Evolutionary conservation across 306 rosid species (phyloP), one percentile per base, ranked within the genome.

Genomic region (Cajanus cajan): DNA sequence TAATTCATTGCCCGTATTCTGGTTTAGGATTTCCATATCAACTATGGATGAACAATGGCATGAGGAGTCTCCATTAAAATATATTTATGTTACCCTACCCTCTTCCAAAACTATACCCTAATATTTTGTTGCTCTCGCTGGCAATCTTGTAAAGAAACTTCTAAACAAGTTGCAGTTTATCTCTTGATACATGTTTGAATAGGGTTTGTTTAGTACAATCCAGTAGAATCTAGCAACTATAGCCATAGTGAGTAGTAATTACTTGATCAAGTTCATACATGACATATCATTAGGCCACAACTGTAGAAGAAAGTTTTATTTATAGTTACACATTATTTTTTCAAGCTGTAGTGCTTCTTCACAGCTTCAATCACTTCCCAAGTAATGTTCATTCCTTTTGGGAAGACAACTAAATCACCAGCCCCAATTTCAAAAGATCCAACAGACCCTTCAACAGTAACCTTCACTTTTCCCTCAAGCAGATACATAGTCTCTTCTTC

Each of bases 351-450:
- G 74, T 88, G 88, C 79, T 88, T 86, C 81, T 83, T 83, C 68
- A 88, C 77, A 78, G 88, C 80, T 72, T 83, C 85, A 83, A 76
- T 78, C 3, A 85, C 85, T 51, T 88, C 88, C 91, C 91, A 88
- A 52, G 89, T 88, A 74, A 85, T 82, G 73, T 81, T 83, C 88
- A 88, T 88, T 71, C 88, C 91, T 83, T 88, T 83, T 28, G 91
- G 88, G 79, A 88, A 88, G 40, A 83, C 85, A 79, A 43, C 86
- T 73, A 88, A 88, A 37, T 88, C 85, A 76, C 88, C 91, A 83
- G 71, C 88, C 15, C 82, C 89, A 86, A 88, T 83, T 75, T 78
- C 88, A 81, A 88, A 85, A 12, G 88, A 81, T 16, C 73, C 86
- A 6, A 7, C 80, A 44, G 82, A 22, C 0, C 81, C 86, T 58